Conservation (phyloP, 2,329 filamentous ascomycete genomes). For the Coniochaeta sp. region DNA sequence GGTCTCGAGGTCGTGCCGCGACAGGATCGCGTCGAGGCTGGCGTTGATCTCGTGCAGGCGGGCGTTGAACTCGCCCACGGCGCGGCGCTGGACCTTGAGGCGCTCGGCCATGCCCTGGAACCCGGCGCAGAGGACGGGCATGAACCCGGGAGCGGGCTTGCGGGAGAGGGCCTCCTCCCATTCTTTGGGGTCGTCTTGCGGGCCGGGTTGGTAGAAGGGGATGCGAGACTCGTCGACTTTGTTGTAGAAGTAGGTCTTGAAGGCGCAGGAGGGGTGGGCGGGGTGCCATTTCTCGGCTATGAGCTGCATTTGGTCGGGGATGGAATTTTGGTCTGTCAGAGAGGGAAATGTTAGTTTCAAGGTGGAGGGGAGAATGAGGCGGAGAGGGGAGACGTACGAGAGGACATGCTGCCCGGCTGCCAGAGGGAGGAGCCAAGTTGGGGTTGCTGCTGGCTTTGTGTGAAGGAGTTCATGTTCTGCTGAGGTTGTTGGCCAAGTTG, state of each 20-base stretch:
- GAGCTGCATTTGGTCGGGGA: conserved; percentile 66
- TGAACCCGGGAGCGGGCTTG: conserved; percentile 68
- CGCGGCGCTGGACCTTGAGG: conserved; percentile 63
- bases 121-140: conserved; percentile 69
- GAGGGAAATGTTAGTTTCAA: conserved; percentile 6
- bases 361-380: background rate
- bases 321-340: conserved; percentile 57
- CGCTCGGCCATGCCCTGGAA: conserved; percentile 67
- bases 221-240: conserved; percentile 67
- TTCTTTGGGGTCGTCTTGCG: conserved; percentile 65
- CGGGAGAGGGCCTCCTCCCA: conserved; percentile 81
- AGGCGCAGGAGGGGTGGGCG: conserved; percentile 58
- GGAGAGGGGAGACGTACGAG: conserved; percentile 27
- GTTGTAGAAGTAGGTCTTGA: conserved; percentile 86
- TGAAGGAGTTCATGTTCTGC: conserved; percentile 18
- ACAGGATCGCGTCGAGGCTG: conserved; percentile 63
- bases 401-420: conserved; percentile 44
- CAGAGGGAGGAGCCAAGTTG: conserved; percentile 44
- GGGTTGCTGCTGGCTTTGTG: background rate
- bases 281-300: conserved; percentile 72
- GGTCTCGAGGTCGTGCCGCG: conserved; percentile 69
- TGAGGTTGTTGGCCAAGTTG: conserved; percentile 27
- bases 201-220: conserved; percentile 67
- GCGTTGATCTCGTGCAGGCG: conserved; percentile 75
- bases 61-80: conserved; percentile 62